Percentiles rank a stretch among this genome's conserved stretches.
These are phyloP conservation scores for Fraxinus platypoda DNA, from an alignment of 305 asterid genomes.

Conservation along the genomic window DNA sequence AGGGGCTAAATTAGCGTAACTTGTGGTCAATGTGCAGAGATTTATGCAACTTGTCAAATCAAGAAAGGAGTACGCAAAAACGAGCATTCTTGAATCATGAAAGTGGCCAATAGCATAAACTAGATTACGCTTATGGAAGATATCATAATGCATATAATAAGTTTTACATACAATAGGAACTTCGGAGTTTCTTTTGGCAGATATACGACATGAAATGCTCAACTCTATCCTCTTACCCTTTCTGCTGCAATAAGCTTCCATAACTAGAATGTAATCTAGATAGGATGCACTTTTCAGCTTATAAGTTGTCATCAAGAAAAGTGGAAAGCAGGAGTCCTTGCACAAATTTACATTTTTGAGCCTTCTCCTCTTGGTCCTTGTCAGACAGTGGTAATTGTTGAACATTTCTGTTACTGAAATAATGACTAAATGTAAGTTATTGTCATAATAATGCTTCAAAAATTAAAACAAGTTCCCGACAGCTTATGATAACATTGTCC, in stretches of 20 bases:
- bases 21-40: neutral
- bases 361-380: constrained; percentile 73
- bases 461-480: neutral
- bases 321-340: constrained; percentile 79
- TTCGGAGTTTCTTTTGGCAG: neutral
- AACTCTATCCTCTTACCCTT: neutral
- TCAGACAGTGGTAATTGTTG: constrained; percentile 44
- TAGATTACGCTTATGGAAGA: neutral
- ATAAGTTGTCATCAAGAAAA: constrained; percentile 50
- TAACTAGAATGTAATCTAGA: neutral
- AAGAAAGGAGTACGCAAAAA: neutral
- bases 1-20: neutral
- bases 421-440: neutral
- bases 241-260: constrained; percentile 2
- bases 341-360: constrained; percentile 54
- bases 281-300: constrained; percentile 14
- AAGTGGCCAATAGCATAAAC: neutral
- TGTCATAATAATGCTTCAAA: neutral
- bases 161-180: neutral
- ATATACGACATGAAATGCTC: neutral
- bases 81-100: neutral
- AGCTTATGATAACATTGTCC: neutral
- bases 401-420: constrained; percentile 29
- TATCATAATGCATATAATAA: constrained; percentile 10
- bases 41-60: neutral